Conservation (phyloP, 176 grass and related monocot genomes). For the Musa beccarii region DNA sequence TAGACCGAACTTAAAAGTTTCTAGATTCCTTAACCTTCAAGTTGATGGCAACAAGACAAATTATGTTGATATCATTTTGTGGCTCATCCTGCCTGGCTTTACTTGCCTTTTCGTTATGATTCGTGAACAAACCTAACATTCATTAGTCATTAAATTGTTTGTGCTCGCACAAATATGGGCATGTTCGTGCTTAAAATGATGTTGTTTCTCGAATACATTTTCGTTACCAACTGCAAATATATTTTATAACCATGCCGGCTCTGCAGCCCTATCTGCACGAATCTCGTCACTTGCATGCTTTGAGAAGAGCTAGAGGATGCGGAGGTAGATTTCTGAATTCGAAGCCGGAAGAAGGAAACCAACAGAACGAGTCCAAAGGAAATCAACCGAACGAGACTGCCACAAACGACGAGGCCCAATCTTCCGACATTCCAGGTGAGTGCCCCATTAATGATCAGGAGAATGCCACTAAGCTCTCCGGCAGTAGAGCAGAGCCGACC, state of each 20-base stretch:
- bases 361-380: slow-evolving; percentile 4
- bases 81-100: not conserved
- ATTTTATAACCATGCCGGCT: not conserved
- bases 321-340: slow-evolving; percentile 54
- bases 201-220: not conserved
- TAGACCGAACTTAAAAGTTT: too few species aligned
- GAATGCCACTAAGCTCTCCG: not conserved
- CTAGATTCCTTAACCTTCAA: too few species aligned
- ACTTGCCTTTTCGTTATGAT: not conserved
- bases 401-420: slow-evolving; percentile 4
- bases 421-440: not conserved
- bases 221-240: not conserved
- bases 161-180: not conserved
- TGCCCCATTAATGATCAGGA: not conserved
- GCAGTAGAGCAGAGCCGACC: not conserved
- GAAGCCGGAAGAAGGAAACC: slow-evolving; percentile 19
- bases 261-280: slow-evolving; percentile 46
- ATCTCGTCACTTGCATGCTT: slow-evolving; percentile 43
- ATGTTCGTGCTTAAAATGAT: not conserved
- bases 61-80: not conserved
- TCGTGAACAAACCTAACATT: too few species aligned
- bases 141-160: too few species aligned
- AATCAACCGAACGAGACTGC: slow-evolving; percentile 12
- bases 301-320: slow-evolving; percentile 35
- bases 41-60: too few species aligned